A percentile compares a stretch with the other conserved stretches of the same genome.
These are phyloP conservation scores for Ocimum tenuiflorum DNA, from an alignment of 257 asterid species.

Conservation along the genomic window DNA sequence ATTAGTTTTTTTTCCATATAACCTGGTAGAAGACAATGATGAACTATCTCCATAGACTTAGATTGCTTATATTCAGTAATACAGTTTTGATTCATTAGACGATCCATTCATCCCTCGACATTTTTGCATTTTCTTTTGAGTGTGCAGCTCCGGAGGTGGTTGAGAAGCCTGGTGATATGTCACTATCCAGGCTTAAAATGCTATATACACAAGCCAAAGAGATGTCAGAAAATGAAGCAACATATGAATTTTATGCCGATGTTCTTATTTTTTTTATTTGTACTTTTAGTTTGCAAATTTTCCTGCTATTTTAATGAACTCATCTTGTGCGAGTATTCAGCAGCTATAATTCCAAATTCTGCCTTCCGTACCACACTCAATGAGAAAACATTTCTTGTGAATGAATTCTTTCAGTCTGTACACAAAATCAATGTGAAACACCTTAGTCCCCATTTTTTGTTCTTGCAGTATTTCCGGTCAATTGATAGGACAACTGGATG, in stretches of 20 bases:
- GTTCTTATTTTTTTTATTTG: conserved; percentile 4
- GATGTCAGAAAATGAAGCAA: conserved; percentile 72
- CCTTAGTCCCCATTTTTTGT: conserved; percentile 6
- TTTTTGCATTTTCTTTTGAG: conserved; percentile 13
- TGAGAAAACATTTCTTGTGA: neutral
- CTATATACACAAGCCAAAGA: conserved; percentile 83
- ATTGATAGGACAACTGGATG: conserved; percentile 69
- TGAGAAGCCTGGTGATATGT: conserved; percentile 82
- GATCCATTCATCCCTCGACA: neutral
- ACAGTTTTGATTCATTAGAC: neutral
- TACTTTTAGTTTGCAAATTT: conserved; percentile 9
- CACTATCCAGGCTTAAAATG: conserved; percentile 61
- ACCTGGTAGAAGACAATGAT: neutral
- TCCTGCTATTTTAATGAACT: neutral
- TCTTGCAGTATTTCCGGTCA: conserved; percentile 64
- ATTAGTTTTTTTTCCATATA: neutral
- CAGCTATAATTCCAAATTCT: neutral
- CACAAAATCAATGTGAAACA: neutral
- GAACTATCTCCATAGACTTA: neutral
- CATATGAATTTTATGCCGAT: conserved; percentile 27
- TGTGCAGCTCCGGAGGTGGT: conserved; percentile 82
- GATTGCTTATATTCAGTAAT: neutral
- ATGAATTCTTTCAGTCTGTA: neutral
- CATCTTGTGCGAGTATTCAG: neutral
- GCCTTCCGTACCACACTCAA: neutral